Evolutionary conservation across 768 basidiomycete genomes (phyloP).

Genomic region (Boletus sp.): DNA sequence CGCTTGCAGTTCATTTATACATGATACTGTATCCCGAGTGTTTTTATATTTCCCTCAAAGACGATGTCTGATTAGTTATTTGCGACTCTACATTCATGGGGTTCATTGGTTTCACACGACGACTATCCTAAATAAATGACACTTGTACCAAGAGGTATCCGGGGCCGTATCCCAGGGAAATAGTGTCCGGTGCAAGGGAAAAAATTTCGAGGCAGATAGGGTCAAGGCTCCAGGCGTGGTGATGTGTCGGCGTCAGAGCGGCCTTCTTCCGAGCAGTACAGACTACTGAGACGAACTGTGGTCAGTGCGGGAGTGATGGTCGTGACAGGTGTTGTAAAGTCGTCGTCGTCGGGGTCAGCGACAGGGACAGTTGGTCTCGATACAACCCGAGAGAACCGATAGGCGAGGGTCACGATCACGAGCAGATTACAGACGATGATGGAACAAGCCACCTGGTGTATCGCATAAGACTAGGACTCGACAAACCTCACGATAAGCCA

Average conservation of each 20-base stretch:
- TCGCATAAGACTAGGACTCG: background rate
- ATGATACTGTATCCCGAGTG: background rate
- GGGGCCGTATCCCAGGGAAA: too few species aligned
- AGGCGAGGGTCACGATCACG: conserved; percentile 17
- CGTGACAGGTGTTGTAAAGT: conserved; percentile 5
- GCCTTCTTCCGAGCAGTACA: background rate
- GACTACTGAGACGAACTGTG: conserved; percentile 9
- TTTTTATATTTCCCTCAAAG: too few species aligned
- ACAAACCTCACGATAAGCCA: too few species aligned
- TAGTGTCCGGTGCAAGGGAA: background rate
- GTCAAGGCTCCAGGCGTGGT: background rate
- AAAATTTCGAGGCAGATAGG: background rate
- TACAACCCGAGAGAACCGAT: conserved; percentile 8
- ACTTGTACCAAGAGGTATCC: too few species aligned
- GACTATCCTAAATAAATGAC: too few species aligned
- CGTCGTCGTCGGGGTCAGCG: conserved; percentile 5
- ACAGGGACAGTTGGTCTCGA: background rate
- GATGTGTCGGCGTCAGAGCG: background rate
- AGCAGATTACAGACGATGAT: conserved; percentile 23
- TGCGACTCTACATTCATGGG: too few species aligned
- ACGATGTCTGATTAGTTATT: too few species aligned
- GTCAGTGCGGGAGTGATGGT: conserved; percentile 8
- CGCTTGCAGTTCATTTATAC: background rate
- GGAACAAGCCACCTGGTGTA: conserved; percentile 11
- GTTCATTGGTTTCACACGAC: too few species aligned